A percentile compares a stretch with the other conserved stretches of the same genome.
These are phyloP conservation scores for Arthrobotrys megalospora DNA, from an alignment of 2,329 filamentous ascomycete genomes.

Conservation along the genomic window DNA sequence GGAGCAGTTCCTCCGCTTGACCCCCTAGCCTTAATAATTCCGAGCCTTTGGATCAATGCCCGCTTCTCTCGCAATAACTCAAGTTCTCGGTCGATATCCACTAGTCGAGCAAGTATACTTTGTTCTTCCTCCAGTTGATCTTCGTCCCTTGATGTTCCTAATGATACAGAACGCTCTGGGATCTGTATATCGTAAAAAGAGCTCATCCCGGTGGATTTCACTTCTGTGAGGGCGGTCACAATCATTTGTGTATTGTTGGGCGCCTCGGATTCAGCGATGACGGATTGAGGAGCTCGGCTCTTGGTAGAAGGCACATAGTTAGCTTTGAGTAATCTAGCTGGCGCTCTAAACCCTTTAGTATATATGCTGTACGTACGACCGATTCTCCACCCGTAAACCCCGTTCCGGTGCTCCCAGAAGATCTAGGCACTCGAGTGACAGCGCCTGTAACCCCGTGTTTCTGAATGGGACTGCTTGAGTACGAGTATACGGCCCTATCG, in stretches of 20 bases:
- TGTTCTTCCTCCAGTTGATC: background rate
- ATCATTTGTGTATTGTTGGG: background rate
- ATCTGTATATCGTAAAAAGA: background rate
- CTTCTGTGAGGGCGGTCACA: background rate
- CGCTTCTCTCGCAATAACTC: conserved; percentile 21
- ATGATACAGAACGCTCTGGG: background rate
- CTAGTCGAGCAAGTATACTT: background rate
- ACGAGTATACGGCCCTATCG: too few relatives aligned
- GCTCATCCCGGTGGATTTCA: background rate
- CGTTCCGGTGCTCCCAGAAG: too few relatives aligned
- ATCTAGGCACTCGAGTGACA: too few relatives aligned
- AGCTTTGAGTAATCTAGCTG: too few relatives aligned
- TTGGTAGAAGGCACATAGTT: too few relatives aligned
- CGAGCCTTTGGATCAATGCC: background rate
- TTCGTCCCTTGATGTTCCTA: background rate
- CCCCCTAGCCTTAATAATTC: background rate
- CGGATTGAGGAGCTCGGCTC: background rate
- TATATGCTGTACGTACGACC: too few relatives aligned
- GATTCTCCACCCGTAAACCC: too few relatives aligned
- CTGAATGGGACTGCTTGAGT: too few relatives aligned
- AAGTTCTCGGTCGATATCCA: conserved; percentile 12
- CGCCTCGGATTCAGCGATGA: background rate
- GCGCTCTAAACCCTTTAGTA: too few relatives aligned
- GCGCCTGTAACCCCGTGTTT: too few relatives aligned
- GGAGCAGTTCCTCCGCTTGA: background rate